Base-by-base conservation (phyloP, 768 basidiomycete species). In the Suillus tomentosus region DNA sequence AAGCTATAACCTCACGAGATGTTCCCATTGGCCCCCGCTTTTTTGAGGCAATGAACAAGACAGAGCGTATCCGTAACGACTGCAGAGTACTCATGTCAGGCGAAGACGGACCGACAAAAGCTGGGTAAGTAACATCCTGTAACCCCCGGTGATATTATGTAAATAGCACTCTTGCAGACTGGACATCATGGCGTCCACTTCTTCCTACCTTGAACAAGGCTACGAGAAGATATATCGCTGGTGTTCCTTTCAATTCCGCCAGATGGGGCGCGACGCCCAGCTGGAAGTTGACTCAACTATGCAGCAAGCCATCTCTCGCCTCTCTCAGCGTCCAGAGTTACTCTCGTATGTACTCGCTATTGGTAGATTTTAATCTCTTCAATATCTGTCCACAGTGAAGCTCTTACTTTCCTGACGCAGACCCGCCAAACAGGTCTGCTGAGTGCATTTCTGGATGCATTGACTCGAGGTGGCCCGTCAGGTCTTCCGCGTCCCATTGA, bases 401-500 rank as follows among this genome's bases (percentile, higher is more conserved):
- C 90, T 0, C 82, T 98, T 37, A 79, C 84, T 0, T 78, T 84
- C 60, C 87, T 99, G 34, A 90, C 92, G 0, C 85, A 91, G 70
- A 91, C 91, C 0, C 92, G 95, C 19, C 93, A 95, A 71, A 78
- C 87, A 0, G 87, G 92, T 0, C 82, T 97, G 1, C 85, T 94
- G 10, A 83, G 85, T n/a, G 79, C 88, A 3, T 98, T 99, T 79
- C 82, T 95, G 48, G 85, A 89, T 15, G 95, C 96, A 0, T 80
- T 99, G 10, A 98, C 95, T 0, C 85, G 92, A 14, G 95, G 96
- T 7, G 92, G 92, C 2, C 92, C 88, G 1, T 90, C 87, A 47
- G 94, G 91, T 48, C 79, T 91, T 8, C 94, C 96, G 13, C 85
- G 96, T 6, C 94, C 96, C 0, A 99, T 99, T 66, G 97, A 99